Conservation (phyloP, 78 protist genomes). For the Monocercomonoides exilis region DNA sequence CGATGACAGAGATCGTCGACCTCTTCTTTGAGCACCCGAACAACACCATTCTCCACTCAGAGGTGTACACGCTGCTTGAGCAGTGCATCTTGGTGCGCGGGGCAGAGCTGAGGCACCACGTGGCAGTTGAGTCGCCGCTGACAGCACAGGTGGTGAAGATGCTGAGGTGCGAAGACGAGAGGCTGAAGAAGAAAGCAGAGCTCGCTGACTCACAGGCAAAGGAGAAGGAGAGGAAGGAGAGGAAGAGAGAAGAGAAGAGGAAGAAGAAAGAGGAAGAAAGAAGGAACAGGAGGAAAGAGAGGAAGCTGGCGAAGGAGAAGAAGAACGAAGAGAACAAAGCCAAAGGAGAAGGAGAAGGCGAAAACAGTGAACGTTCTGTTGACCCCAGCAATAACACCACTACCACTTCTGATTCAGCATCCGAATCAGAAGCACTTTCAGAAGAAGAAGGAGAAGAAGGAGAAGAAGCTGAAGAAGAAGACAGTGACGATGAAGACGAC, state of each 20-base stretch:
- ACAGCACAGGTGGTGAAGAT: neutral
- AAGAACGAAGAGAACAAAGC: too few relatives aligned
- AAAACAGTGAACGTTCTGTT: too few relatives aligned
- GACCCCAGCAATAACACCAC: too few relatives aligned
- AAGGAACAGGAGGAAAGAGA: too few relatives aligned
- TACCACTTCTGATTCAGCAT: too few relatives aligned
- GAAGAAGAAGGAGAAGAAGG: too few relatives aligned
- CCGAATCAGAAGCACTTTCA: neutral
- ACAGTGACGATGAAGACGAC: too few relatives aligned
- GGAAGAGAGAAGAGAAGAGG: neutral
- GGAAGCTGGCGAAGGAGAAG: too few relatives aligned
- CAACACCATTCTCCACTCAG: neutral
- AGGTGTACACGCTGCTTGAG: neutral
- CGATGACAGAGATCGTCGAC: neutral
- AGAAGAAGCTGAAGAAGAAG: too few relatives aligned
- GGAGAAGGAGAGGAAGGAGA: neutral
- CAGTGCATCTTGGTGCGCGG: neutral
- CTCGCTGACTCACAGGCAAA: neutral
- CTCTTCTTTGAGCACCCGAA: neutral
- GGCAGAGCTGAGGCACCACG: neutral
- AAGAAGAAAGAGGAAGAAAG: too few relatives aligned
- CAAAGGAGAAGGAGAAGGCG: too few relatives aligned
- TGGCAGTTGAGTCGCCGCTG: neutral
- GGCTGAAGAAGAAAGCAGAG: neutral
- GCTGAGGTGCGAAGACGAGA: neutral